These are phyloP conservation scores for Epichloe typhina DNA, from an alignment of 2,329 filamentous ascomycete genomes.

Conservation along the genomic window DNA sequence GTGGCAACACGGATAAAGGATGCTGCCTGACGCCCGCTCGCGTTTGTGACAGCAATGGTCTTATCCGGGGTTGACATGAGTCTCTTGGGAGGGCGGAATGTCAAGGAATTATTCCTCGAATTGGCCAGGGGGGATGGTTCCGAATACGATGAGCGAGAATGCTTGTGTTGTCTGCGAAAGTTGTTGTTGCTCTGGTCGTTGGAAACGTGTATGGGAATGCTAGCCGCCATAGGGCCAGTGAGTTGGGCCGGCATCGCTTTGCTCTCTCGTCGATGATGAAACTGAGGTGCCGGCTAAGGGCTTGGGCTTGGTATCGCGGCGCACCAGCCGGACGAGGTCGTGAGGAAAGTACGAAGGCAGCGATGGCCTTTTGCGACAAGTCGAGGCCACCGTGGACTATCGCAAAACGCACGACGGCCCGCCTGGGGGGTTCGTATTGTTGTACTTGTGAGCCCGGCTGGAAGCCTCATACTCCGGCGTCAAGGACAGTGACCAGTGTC, in stretches of 20 bases:
- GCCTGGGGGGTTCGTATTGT: constrained; percentile 7
- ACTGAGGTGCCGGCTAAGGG: neutral
- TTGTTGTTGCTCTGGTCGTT: constrained; percentile 22
- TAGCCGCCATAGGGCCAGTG: constrained; percentile 24
- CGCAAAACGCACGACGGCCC: constrained; percentile 9
- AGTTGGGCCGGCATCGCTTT: constrained; percentile 27
- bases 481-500: constrained; percentile 9
- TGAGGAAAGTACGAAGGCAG: neutral
- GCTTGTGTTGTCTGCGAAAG: constrained; percentile 38
- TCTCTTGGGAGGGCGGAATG: constrained; percentile 47
- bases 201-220: constrained; percentile 24
- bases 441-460: neutral
- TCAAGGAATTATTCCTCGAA: constrained; percentile 46
- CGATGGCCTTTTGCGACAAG: constrained; percentile 10
- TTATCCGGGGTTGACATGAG: constrained; percentile 51
- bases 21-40: constrained; percentile 87
- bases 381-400: constrained; percentile 14
- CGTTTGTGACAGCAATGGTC: constrained; percentile 90
- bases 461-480: neutral
- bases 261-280: neutral
- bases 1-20: constrained; percentile 90
- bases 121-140: constrained; percentile 40
- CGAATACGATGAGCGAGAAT: constrained; percentile 49
- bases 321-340: neutral
- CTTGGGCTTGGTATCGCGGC: neutral